Evolutionary conservation across 495 filamentous ascomycete species (phyloP).

Genomic region (Parathielavia hyrcaniae): DNA sequence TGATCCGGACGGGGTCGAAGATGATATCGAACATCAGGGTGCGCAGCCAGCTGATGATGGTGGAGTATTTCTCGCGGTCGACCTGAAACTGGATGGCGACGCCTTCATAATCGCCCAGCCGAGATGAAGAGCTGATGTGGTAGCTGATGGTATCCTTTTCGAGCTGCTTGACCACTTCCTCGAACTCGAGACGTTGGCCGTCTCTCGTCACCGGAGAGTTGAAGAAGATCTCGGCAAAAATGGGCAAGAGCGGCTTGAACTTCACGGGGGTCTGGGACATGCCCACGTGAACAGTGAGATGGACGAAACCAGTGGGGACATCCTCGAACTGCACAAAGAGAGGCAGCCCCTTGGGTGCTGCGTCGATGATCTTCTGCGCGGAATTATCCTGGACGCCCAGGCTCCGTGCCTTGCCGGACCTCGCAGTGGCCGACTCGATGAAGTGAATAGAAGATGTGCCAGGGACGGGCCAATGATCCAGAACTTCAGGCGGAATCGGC

Average conservation of each 20-base stretch:
- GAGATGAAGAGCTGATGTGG: slow-evolving; percentile 56
- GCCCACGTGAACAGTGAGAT: slow-evolving; percentile 68
- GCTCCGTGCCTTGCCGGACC: slow-evolving; percentile 70
- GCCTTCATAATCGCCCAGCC: slow-evolving; percentile 70
- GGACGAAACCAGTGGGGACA: slow-evolving; percentile 82
- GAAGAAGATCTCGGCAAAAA: slow-evolving; percentile 91
- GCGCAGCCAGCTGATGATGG: slow-evolving; percentile 75
- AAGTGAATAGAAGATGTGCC: slow-evolving; percentile 85
- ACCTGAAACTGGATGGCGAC: slow-evolving; percentile 75
- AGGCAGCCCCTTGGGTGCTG: slow-evolving; percentile 54
- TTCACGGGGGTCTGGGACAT: slow-evolving; percentile 66
- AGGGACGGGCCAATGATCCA: slow-evolving; percentile 78
- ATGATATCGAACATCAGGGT: slow-evolving; percentile 81
- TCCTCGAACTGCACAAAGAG: slow-evolving; percentile 97
- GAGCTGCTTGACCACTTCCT: slow-evolving; percentile 80
- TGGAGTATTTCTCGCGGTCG: slow-evolving; percentile 80
- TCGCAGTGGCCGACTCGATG: slow-evolving; percentile 78
- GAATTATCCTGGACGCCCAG: slow-evolving; percentile 59
- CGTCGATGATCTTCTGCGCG: slow-evolving; percentile 72
- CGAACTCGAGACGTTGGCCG: slow-evolving; percentile 75
- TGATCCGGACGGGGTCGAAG: slow-evolving; percentile 74
- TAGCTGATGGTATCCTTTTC: slow-evolving; percentile 89
- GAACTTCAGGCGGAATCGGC: slow-evolving; percentile 65
- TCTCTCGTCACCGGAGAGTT: slow-evolving; percentile 77
- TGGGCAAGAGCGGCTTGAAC: slow-evolving; percentile 69